Percentiles rank a stretch among this genome's conserved stretches.
Conservation (phyloP, 192 early-diverging fungal species). For the Podila minutissima region DNA sequence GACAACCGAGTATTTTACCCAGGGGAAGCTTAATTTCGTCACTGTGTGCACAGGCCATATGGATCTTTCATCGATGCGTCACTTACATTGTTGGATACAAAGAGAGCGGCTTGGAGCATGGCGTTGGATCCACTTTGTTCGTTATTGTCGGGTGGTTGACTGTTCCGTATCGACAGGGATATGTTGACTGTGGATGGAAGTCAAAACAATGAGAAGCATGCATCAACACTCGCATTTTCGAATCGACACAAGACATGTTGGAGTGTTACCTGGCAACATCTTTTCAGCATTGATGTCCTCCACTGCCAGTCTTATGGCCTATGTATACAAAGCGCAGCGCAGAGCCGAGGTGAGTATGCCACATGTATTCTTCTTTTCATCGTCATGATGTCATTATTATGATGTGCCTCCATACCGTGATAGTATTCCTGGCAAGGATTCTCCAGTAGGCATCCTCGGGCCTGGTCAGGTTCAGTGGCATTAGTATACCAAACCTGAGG, state of each 20-base stretch:
- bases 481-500: conserved; percentile 1
- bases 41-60: background rate
- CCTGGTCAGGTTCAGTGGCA: conserved; percentile 2
- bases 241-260: background rate
- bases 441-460: background rate
- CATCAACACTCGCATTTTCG: background rate
- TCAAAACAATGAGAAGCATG: background rate
- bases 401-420: conserved; percentile 1
- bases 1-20: background rate
- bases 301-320: conserved; percentile 14
- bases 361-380: background rate
- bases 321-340: background rate
- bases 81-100: conserved; percentile 18
- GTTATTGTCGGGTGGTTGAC: background rate
- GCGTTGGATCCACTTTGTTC: conserved; percentile 10
- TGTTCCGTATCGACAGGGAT: conserved; percentile 9
- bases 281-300: conserved; percentile 7
- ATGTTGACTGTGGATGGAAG: conserved; percentile 7
- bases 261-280: conserved; percentile 10
- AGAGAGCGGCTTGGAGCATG: conserved; percentile 7
- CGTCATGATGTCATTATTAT: background rate
- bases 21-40: background rate
- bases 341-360: background rate
- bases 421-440: background rate
- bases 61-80: background rate